Evolutionary conservation across 2,329 filamentous ascomycete species (phyloP).

Genomic region (Teratosphaeria viscida): DNA sequence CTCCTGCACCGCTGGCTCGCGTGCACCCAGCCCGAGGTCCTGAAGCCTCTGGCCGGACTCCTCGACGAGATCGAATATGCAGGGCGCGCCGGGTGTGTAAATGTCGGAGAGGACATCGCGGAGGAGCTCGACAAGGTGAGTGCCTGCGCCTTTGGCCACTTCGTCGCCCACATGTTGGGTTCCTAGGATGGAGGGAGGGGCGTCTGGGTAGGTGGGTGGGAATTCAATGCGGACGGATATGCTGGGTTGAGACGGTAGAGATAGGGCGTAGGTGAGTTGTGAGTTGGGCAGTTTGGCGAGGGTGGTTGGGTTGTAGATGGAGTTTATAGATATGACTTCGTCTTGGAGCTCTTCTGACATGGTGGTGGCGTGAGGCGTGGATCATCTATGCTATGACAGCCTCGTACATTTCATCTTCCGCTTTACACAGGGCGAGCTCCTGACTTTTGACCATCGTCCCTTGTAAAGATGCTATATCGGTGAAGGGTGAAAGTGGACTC

Average conservation of each 20-base stretch:
- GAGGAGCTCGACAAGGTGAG: constrained; percentile 58
- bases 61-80: constrained; percentile 85
- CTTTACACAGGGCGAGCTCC: not conserved
- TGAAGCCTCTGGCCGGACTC: constrained; percentile 28
- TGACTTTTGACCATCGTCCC: not conserved
- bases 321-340: constrained; percentile 73
- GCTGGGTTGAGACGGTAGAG: constrained; percentile 52
- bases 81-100: constrained; percentile 66
- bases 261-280: constrained; percentile 46
- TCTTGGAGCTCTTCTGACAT: constrained; percentile 47
- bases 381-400: not conserved
- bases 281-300: constrained; percentile 28
- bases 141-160: constrained; percentile 59
- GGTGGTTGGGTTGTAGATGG: constrained; percentile 66
- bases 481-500: not conserved
- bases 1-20: constrained; percentile 14
- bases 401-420: not conserved
- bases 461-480: not conserved
- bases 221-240: constrained; percentile 54
- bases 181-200: constrained; percentile 61
- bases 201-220: constrained; percentile 61
- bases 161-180: constrained; percentile 66
- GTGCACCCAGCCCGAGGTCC: constrained; percentile 18
- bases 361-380: not conserved
- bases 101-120: constrained; percentile 55